Evolutionary conservation across 2,329 filamentous ascomycete species (phyloP).

Genomic region (Paecilomyces sp.): DNA sequence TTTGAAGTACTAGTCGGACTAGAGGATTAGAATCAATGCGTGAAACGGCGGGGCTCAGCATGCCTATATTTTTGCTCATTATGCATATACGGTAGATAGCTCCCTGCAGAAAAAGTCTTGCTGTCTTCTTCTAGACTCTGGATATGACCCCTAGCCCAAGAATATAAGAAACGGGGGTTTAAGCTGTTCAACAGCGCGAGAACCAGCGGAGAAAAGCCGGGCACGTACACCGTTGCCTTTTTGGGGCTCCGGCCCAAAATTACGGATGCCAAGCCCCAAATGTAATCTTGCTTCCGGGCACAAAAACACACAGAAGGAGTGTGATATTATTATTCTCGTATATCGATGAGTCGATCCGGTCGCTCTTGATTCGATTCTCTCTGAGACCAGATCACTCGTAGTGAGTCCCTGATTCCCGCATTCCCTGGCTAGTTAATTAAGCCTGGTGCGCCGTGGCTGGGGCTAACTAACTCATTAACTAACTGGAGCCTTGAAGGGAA

Average conservation of each 20-base stretch:
- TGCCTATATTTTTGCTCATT: neutral
- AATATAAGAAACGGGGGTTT: too few relatives aligned
- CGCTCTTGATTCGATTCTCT: neutral
- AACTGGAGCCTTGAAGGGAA: neutral
- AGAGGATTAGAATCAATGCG: neutral
- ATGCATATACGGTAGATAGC: neutral
- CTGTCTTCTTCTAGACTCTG: neutral
- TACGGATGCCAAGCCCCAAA: conserved; percentile 11
- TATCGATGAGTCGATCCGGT: neutral
- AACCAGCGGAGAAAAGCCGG: neutral
- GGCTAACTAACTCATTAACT: conserved; percentile 3
- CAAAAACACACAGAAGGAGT: conserved; percentile 13
- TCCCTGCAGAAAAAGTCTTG: neutral
- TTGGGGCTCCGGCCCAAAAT: conserved; percentile 7
- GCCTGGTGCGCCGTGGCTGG: conserved; percentile 8
- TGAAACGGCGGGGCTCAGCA: neutral
- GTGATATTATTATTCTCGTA: neutral
- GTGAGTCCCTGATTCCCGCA: conserved; percentile 1
- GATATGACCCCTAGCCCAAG: too few relatives aligned
- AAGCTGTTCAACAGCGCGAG: neutral
- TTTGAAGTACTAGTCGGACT: neutral
- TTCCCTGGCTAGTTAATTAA: neutral
- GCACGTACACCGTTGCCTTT: conserved; percentile 16
- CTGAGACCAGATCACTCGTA: neutral
- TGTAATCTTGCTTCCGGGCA: conserved; percentile 2